Percentiles rank a stretch among this genome's conserved stretches.
Evolutionary conservation across 352 stramenopile genomes (phyloP).

Genomic region (Phytophthora pisi): DNA sequence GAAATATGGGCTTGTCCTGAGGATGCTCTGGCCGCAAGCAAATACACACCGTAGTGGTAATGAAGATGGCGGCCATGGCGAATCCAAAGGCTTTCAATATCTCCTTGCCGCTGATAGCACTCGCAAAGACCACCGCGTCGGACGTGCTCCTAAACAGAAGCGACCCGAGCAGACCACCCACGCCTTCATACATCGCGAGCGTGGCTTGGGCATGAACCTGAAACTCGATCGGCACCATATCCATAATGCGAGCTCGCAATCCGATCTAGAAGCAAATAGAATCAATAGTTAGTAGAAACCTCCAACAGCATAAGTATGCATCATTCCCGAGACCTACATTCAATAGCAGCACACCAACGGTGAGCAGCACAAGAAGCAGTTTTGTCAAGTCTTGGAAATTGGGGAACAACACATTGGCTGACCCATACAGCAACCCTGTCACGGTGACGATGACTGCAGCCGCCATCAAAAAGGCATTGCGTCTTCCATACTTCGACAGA

Average conservation of each 20-base stretch:
- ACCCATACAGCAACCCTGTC: conserved; percentile 66
- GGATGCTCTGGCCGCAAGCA: conserved; percentile 67
- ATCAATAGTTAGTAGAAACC: neutral
- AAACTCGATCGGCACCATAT: conserved; percentile 76
- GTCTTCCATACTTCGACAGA: conserved; percentile 69
- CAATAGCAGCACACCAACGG: conserved; percentile 61
- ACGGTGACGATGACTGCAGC: conserved; percentile 54
- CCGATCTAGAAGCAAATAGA: conserved; percentile 47
- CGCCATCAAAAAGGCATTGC: conserved; percentile 69
- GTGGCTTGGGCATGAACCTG: conserved; percentile 80
- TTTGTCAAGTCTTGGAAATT: conserved; percentile 46
- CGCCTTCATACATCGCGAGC: conserved; percentile 68
- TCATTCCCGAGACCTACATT: conserved; percentile 38
- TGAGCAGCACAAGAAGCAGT: conserved; percentile 67
- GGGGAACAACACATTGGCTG: conserved; percentile 66
- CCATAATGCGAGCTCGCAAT: conserved; percentile 75
- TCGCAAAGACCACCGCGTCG: conserved; percentile 72
- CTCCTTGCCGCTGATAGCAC: conserved; percentile 65
- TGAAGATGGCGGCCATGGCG: conserved; percentile 54
- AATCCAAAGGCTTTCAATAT: conserved; percentile 72
- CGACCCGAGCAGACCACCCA: conserved; percentile 63
- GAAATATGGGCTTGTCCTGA: conserved; percentile 57
- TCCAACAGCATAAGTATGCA: neutral
- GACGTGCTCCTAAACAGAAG: conserved; percentile 72
- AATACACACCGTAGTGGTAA: conserved; percentile 56